Conservation (phyloP, 345 rosid species). For the Litchi chinensis region DNA sequence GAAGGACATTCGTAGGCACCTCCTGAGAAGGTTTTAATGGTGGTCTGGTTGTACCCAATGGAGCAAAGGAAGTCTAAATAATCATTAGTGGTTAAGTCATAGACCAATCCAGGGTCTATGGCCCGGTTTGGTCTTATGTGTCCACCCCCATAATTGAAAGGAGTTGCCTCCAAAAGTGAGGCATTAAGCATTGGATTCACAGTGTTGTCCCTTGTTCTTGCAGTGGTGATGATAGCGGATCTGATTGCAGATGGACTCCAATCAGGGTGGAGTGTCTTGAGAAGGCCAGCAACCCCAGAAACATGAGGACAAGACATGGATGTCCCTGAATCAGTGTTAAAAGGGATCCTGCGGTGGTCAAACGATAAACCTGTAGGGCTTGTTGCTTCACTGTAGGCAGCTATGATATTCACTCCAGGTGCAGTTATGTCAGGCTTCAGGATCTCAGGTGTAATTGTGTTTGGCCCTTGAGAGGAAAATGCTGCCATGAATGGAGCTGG, state of each 20-base stretch:
- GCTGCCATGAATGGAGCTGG: slow-evolving; percentile 71
- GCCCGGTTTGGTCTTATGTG: slow-evolving; percentile 82
- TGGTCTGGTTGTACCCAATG: slow-evolving; percentile 52
- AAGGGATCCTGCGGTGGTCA: slow-evolving; percentile 48
- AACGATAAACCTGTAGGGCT: slow-evolving; percentile 35
- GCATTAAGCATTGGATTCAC: slow-evolving; percentile 38
- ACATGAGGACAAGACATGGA: slow-evolving; percentile 74
- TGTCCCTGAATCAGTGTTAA: slow-evolving; percentile 46
- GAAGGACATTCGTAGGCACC: slow-evolving; percentile 40
- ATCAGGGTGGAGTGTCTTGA: slow-evolving; percentile 41
- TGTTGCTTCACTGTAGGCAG: slow-evolving; percentile 44
- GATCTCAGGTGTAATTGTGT: slow-evolving; percentile 55
- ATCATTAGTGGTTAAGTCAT: slow-evolving; percentile 51
- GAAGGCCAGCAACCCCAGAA: slow-evolving; percentile 53
- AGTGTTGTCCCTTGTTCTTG: slow-evolving; percentile 64
- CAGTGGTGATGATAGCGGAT: slow-evolving; percentile 64
- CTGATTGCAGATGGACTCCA: slow-evolving; percentile 64
- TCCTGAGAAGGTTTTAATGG: slow-evolving; percentile 35
- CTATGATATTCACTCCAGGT: slow-evolving; percentile 74
- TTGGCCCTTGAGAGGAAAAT: slow-evolving; percentile 73
- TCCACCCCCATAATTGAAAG: slow-evolving; percentile 67
- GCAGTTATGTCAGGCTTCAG: slow-evolving; percentile 89
- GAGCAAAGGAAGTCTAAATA: slow-evolving; percentile 75
- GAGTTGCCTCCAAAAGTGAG: slow-evolving; percentile 39
- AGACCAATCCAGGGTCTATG: slow-evolving; percentile 68